phyloP scores from a whole-genome alignment of 2,329 filamentous ascomycete genomes.

The Zymoseptoria crescenta region DNA sequence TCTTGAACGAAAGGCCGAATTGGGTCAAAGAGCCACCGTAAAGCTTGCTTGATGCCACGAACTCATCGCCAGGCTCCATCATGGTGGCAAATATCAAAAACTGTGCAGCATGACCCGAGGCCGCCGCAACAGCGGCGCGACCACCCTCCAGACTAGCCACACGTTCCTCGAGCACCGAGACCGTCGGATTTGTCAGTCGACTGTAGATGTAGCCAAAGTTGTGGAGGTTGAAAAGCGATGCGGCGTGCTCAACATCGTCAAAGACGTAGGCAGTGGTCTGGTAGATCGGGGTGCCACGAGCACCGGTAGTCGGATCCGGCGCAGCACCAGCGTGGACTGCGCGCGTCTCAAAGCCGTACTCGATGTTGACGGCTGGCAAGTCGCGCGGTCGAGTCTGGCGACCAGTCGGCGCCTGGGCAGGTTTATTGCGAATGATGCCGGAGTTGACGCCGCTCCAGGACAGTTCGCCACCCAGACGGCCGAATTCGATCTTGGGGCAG shows the following conservation, averaged over 20 bases:
- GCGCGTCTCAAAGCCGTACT: conserved; percentile 13
- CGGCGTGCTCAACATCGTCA: conserved; percentile 12
- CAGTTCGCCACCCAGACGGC: conserved; percentile 12
- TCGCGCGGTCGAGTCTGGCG: background rate
- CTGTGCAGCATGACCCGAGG: conserved; percentile 12
- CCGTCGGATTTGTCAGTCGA: conserved; percentile 12
- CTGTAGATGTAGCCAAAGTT: conserved; percentile 13
- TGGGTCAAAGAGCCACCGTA: conserved; percentile 13
- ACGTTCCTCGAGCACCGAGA: conserved; percentile 12
- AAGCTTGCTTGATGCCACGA: conserved; percentile 11
- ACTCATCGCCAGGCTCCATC: conserved; percentile 12
- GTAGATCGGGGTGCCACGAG: conserved; percentile 13
- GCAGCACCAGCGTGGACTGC: conserved; percentile 10
- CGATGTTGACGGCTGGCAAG: conserved; percentile 6
- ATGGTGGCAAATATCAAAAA: conserved; percentile 11
- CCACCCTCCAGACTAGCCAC: conserved; percentile 13
- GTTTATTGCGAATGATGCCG: conserved; percentile 13
- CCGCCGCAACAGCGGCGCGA: conserved; percentile 10
- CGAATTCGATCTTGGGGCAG: conserved; percentile 14
- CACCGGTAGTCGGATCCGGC: conserved; percentile 11
- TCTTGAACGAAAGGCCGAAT: conserved; percentile 13
- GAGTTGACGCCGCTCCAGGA: conserved; percentile 13
- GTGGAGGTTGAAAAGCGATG: conserved; percentile 12
- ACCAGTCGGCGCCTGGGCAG: conserved; percentile 10
- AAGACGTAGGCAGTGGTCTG: conserved; percentile 13